Percentiles rank a stretch among this genome's conserved stretches.
Evolutionary conservation across 2,329 filamentous ascomycete genomes (phyloP).

Genomic region (Ophiobolus disseminans): DNA sequence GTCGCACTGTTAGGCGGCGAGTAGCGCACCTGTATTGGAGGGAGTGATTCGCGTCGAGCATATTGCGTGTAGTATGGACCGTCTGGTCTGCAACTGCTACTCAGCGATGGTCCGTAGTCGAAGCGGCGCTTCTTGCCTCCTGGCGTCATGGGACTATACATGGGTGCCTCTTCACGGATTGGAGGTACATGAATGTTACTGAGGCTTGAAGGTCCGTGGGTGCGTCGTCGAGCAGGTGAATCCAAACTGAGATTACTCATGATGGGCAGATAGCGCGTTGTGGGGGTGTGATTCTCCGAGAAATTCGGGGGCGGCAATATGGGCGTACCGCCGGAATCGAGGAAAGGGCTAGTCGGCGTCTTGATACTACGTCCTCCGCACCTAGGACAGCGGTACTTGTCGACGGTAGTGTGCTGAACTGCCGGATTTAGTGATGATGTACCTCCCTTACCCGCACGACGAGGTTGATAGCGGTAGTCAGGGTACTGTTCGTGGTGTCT

Average conservation of each 20-base stretch:
- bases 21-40: constrained; percentile 39
- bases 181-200: constrained; percentile 38
- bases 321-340: constrained; percentile 53
- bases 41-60: constrained; percentile 43
- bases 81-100: constrained; percentile 63
- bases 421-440: constrained; percentile 44
- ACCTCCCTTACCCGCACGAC: constrained; percentile 55
- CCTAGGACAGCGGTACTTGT: constrained; percentile 67
- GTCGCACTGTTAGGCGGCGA: constrained; percentile 42
- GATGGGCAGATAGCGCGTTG: constrained; percentile 43
- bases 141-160: constrained; percentile 44
- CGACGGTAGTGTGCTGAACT: constrained; percentile 46
- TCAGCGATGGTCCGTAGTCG: constrained; percentile 46
- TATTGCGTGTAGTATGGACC: constrained; percentile 52
- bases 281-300: constrained; percentile 42
- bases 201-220: constrained; percentile 33
- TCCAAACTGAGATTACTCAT: constrained; percentile 53
- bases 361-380: constrained; percentile 74
- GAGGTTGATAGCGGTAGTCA: constrained; percentile 91
- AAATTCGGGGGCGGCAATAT: constrained; percentile 49
- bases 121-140: constrained; percentile 46
- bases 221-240: constrained; percentile 39
- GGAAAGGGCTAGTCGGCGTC: constrained; percentile 65
- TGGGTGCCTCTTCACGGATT: constrained; percentile 30
- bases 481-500: constrained; percentile 90